Conservation (phyloP, 2,329 filamentous ascomycete genomes). For the Neonectria ditissima region DNA sequence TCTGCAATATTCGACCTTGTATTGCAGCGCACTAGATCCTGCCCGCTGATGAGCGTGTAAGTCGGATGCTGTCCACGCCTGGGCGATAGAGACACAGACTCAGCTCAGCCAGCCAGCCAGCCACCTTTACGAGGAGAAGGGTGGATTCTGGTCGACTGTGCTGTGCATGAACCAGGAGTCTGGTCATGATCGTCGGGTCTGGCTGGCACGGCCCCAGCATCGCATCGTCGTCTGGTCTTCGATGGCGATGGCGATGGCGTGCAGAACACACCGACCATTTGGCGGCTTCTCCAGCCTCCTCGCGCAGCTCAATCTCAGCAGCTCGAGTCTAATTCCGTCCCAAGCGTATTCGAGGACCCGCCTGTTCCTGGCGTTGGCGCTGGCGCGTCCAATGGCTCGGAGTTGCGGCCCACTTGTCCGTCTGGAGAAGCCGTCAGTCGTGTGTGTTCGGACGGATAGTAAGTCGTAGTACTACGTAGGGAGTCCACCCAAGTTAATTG, state of each 20-base stretch:
- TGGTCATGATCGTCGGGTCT: slow-evolving; percentile 12
- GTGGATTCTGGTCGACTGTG: not conserved
- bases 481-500: too few relatives aligned
- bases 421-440: slow-evolving; percentile 14
- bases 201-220: slow-evolving; percentile 22
- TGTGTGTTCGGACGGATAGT: too few relatives aligned
- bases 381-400: slow-evolving; percentile 4
- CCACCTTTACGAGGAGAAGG: not conserved
- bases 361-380: not conserved
- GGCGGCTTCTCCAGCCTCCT: slow-evolving; percentile 11
- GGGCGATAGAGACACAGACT: not conserved
- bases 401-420: slow-evolving; percentile 16
- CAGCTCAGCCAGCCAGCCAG: slow-evolving; percentile 19
- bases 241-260: slow-evolving; percentile 30
- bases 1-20: not conserved
- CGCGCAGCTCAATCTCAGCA: slow-evolving; percentile 6
- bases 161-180: slow-evolving; percentile 18
- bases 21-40: slow-evolving; percentile 8
- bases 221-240: slow-evolving; percentile 15
- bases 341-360: not conserved
- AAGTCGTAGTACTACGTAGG: too few relatives aligned
- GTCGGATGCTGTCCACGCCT: not conserved
- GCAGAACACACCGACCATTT: slow-evolving; percentile 23
- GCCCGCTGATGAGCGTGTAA: not conserved
- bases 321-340: not conserved